Evolutionary conservation across 2,329 filamentous ascomycete species (phyloP).

Genomic region (Pestalotiopsis sp.): DNA sequence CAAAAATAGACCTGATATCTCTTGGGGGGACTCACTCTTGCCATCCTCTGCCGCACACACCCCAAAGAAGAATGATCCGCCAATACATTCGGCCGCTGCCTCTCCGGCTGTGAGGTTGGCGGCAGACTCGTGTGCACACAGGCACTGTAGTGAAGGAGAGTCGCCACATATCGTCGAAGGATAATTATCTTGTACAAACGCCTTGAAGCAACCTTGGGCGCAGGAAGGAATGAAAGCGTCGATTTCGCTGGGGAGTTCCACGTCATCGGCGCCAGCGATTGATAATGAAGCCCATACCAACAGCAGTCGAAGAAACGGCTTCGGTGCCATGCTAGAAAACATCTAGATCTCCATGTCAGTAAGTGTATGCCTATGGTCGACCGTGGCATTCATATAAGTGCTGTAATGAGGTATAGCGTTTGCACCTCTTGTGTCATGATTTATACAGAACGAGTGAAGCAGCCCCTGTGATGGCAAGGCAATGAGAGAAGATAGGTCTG

Average conservation of each 20-base stretch:
- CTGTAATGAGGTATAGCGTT: neutral
- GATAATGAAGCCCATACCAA: constrained; percentile 31
- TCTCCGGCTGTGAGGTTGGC: constrained; percentile 73
- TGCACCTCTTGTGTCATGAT: neutral
- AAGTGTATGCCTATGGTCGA: constrained; percentile 15
- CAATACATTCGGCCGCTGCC: constrained; percentile 68
- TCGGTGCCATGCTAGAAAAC: constrained; percentile 34
- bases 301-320: constrained; percentile 25
- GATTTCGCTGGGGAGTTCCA: constrained; percentile 29
- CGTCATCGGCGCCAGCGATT: constrained; percentile 20
- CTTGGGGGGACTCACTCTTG: constrained; percentile 33
- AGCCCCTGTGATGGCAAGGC: neutral
- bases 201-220: constrained; percentile 55
- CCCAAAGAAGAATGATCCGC: constrained; percentile 51
- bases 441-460: neutral
- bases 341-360: constrained; percentile 29
- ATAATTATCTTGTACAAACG: constrained; percentile 66
- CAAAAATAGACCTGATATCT: neutral
- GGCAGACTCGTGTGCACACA: constrained; percentile 62
- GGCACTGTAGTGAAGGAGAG: constrained; percentile 58
- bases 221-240: constrained; percentile 28
- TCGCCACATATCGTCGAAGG: constrained; percentile 49
- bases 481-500: neutral
- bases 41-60: constrained; percentile 53
- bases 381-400: constrained; percentile 17